phyloP scores from a whole-genome alignment of 1,284 basidiomycete species.

The Macrocystidia cucumis region DNA sequence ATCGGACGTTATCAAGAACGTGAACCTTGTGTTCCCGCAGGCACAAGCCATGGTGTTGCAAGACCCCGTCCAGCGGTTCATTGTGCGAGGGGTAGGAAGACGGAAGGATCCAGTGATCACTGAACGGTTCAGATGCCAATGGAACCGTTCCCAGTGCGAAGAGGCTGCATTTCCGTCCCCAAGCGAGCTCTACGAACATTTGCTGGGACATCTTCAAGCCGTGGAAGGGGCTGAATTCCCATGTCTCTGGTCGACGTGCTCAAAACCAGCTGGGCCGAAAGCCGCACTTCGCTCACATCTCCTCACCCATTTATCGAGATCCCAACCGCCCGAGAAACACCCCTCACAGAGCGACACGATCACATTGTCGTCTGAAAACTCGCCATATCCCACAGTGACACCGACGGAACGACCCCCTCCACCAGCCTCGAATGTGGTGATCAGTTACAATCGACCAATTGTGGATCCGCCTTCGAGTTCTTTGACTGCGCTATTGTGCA shows the following conservation, averaged over 20 bases:
- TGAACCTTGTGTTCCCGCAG: slow-evolving; percentile 69
- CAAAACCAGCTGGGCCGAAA: slow-evolving; percentile 36
- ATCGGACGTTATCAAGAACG: slow-evolving; percentile 84
- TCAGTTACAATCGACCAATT: slow-evolving; percentile 48
- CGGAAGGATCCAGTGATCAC: slow-evolving; percentile 45
- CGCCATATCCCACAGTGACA: slow-evolving; percentile 46
- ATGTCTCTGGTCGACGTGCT: slow-evolving; percentile 65
- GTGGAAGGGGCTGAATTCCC: slow-evolving; percentile 34
- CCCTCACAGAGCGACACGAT: slow-evolving; percentile 63
- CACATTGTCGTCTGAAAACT: slow-evolving; percentile 46
- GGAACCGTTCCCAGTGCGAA: slow-evolving; percentile 53
- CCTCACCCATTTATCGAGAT: slow-evolving; percentile 63
- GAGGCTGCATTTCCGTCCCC: slow-evolving; percentile 37
- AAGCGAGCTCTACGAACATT: slow-evolving; percentile 60
- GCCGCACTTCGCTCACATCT: slow-evolving; percentile 52
- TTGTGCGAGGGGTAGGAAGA: slow-evolving; percentile 74
- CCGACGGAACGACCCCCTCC: slow-evolving; percentile 60
- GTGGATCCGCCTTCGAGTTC: slow-evolving; percentile 65
- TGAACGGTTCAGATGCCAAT: slow-evolving; percentile 61
- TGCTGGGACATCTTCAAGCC: slow-evolving; percentile 47
- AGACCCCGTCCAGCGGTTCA: slow-evolving; percentile 61
- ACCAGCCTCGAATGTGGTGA: slow-evolving; percentile 48
- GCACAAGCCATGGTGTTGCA: slow-evolving; percentile 80
- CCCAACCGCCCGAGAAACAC: slow-evolving; percentile 43
- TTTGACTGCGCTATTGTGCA: slow-evolving; percentile 66